A percentile compares a stretch with the other conserved stretches of the same genome.
These are phyloP conservation scores for Rhizopus arrhizus DNA, from an alignment of 371 early-diverging fungal genomes.

Conservation along the genomic window DNA sequence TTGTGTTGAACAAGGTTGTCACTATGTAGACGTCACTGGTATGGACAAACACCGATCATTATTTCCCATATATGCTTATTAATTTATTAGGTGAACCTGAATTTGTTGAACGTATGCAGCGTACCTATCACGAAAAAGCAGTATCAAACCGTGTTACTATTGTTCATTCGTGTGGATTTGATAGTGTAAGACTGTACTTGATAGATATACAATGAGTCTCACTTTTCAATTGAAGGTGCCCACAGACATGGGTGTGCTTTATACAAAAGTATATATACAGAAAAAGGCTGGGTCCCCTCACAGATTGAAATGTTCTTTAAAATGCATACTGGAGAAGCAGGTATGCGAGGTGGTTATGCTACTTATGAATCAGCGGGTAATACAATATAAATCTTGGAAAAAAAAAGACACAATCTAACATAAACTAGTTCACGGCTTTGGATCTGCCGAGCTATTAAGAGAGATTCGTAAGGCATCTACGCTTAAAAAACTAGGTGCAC, in stretches of 20 bases:
- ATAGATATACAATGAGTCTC: neutral
- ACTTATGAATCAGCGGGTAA: slow-evolving; percentile 65
- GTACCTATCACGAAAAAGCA: slow-evolving; percentile 76
- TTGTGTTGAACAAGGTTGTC: slow-evolving; percentile 75
- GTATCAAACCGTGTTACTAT: slow-evolving; percentile 63
- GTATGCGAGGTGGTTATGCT: slow-evolving; percentile 59
- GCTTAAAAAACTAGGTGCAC: slow-evolving; percentile 46
- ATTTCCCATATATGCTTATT: neutral
- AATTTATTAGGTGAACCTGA: slow-evolving; percentile 64
- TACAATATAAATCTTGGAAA: neutral
- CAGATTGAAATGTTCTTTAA: slow-evolving; percentile 68
- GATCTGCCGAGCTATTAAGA: slow-evolving; percentile 52
- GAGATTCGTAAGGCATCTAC: slow-evolving; percentile 57
- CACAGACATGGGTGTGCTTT: slow-evolving; percentile 64
- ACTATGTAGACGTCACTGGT: slow-evolving; percentile 89
- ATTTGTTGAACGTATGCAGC: slow-evolving; percentile 76
- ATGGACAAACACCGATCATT: neutral
- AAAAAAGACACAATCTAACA: neutral
- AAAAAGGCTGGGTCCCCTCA: slow-evolving; percentile 48
- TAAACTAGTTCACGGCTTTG: slow-evolving; percentile 56
- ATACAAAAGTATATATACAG: slow-evolving; percentile 52
- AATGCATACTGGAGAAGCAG: slow-evolving; percentile 52
- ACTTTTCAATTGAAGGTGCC: slow-evolving; percentile 45
- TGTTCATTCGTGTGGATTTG: slow-evolving; percentile 89
- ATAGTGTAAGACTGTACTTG: slow-evolving; percentile 60